These are phyloP conservation scores for Candida loeiensis DNA, from an alignment of 805 yeast genomes.

Conservation along the genomic window DNA sequence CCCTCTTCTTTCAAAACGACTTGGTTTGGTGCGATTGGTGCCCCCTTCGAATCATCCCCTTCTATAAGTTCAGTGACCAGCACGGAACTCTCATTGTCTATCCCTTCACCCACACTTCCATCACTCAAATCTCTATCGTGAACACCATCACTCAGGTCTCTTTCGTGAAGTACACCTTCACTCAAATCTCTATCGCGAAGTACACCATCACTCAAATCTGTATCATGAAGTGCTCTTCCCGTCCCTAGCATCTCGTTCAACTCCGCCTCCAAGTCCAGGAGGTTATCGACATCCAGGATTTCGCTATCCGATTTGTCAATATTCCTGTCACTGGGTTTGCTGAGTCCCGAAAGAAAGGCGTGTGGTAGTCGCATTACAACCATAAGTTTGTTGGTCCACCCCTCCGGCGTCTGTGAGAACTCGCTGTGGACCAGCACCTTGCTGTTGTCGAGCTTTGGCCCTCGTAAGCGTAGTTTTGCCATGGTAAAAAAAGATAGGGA, in stretches of 20 bases:
- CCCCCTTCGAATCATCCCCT: background rate
- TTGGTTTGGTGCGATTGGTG: too few relatives aligned
- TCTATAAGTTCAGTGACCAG: background rate
- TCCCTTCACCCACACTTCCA: background rate
- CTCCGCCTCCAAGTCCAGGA: slow-evolving; percentile 10
- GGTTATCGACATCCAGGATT: slow-evolving; percentile 8
- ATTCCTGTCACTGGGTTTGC: background rate
- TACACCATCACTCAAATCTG: too few relatives aligned
- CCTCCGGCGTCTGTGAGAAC: background rate
- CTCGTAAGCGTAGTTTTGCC: slow-evolving; percentile 12
- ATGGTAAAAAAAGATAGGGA: too few relatives aligned
- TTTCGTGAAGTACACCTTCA: background rate
- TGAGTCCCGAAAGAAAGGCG: too few relatives aligned
- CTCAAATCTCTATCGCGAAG: too few relatives aligned
- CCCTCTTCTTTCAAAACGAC: too few relatives aligned
- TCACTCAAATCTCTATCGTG: too few relatives aligned
- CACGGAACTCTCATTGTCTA: too few relatives aligned
- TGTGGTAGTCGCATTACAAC: background rate
- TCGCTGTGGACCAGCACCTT: slow-evolving; percentile 7
- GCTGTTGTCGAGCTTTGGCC: slow-evolving; percentile 7
- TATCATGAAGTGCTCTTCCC: background rate
- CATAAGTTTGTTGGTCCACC: slow-evolving; percentile 2
- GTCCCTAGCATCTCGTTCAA: slow-evolving; percentile 6
- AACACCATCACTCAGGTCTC: too few relatives aligned
- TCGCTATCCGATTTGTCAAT: slow-evolving; percentile 7